Evolutionary conservation across 2,329 filamentous ascomycete genomes (phyloP).

Genomic region (Aureobasidium sp.): DNA sequence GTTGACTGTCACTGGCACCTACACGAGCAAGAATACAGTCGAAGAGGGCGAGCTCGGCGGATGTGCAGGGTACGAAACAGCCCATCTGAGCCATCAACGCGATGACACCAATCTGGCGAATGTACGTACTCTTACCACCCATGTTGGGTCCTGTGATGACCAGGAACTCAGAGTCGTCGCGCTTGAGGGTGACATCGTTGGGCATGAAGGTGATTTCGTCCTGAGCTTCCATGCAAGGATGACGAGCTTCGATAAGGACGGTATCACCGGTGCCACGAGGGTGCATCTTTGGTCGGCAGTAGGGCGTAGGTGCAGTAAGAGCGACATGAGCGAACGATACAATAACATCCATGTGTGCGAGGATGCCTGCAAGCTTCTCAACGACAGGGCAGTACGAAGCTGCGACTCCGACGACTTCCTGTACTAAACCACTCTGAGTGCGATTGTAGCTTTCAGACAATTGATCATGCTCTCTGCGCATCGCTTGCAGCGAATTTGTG

Average conservation of each 20-base stretch:
- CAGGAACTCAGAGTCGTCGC: slow-evolving; percentile 77
- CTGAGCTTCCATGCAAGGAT: slow-evolving; percentile 98
- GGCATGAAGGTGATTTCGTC: slow-evolving; percentile 98
- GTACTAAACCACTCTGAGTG: slow-evolving; percentile 83
- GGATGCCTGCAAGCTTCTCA: slow-evolving; percentile 77
- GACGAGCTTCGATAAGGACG: slow-evolving; percentile 82
- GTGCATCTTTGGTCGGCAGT: slow-evolving; percentile 87
- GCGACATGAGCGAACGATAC: slow-evolving; percentile 89
- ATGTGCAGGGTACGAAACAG: slow-evolving; percentile 87
- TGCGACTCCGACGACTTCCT: slow-evolving; percentile 86
- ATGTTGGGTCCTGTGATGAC: slow-evolving; percentile 98
- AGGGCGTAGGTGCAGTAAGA: slow-evolving; percentile 84
- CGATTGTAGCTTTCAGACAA: slow-evolving; percentile 91
- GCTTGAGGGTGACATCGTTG: slow-evolving; percentile 79
- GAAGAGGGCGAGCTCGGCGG: slow-evolving; percentile 90
- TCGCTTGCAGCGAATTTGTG: slow-evolving; percentile 68
- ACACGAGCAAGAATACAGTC: slow-evolving; percentile 95
- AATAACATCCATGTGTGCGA: slow-evolving; percentile 92
- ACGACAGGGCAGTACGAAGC: slow-evolving; percentile 91
- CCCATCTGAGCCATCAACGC: slow-evolving; percentile 96
- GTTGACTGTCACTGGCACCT: slow-evolving; percentile 89
- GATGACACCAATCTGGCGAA: slow-evolving; percentile 93
- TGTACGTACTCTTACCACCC: slow-evolving; percentile 98
- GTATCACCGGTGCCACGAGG: slow-evolving; percentile 82
- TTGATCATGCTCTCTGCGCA: slow-evolving; percentile 88